A percentile compares a stretch with the other conserved stretches of the same genome.
These are phyloP conservation scores for Globisporangium spinosum DNA, from an alignment of 352 stramenopile genomes.

Conservation along the genomic window DNA sequence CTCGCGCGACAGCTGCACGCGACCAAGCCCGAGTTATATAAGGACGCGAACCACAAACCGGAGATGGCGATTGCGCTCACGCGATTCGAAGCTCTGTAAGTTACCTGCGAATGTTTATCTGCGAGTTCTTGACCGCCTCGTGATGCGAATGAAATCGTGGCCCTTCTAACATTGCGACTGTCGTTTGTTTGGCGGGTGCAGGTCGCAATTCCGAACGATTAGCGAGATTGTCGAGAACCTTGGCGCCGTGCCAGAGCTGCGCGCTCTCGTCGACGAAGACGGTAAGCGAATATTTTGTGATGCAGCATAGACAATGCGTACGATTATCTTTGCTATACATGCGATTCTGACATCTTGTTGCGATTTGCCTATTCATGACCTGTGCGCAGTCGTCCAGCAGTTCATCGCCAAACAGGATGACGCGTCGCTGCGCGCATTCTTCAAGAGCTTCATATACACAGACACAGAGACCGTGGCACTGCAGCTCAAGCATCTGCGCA, in stretches of 20 bases:
- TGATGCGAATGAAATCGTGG: background rate
- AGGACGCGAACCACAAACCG: conserved; percentile 99
- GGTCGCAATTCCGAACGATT: conserved; percentile 89
- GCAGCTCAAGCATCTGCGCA: conserved; percentile 80
- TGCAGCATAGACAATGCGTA: background rate
- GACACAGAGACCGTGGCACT: conserved; percentile 53
- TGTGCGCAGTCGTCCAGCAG: conserved; percentile 27
- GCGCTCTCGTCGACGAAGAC: conserved; percentile 31
- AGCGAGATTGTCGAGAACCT: conserved; percentile 84
- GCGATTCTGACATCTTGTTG: background rate
- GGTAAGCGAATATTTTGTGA: conserved; percentile 5
- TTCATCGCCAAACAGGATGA: conserved; percentile 38
- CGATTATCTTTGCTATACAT: background rate
- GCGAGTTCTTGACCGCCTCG: background rate
- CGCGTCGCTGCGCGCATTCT: conserved; percentile 58
- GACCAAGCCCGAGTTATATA: conserved; percentile 92
- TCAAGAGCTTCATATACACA: conserved; percentile 78
- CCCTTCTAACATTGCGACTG: background rate
- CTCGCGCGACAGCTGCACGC: conserved; percentile 79
- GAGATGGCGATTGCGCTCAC: conserved; percentile 99
- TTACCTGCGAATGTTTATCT: conserved; percentile 4
- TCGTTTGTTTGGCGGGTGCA: conserved; percentile 4
- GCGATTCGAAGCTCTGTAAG: conserved; percentile 92
- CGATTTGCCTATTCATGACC: conserved; percentile 3
- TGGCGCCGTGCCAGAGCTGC: conserved; percentile 80